Evolutionary conservation across 768 basidiomycete genomes (phyloP), one percentile per base, ranked within the genome.

Genomic region (Pholiota molesta): DNA sequence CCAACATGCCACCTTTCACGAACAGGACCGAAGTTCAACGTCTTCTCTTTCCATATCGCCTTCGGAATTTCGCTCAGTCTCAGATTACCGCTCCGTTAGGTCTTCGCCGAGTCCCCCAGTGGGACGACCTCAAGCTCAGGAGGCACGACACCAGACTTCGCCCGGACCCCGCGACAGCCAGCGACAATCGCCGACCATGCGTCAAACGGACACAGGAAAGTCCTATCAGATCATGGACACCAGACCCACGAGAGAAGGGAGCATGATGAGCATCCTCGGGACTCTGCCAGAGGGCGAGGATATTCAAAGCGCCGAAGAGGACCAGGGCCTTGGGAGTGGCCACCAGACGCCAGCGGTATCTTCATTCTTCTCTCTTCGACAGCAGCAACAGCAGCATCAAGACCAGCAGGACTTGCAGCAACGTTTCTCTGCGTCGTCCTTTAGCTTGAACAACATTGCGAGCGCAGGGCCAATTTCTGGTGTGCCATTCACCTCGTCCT

Each of bases 61-160:
- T 10, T 81, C 86, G 47, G 90, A 90, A 49, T 49, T 49, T 49
- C 47, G 47, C 47, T 49, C 47, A 8, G 23, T 49, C 17, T 55
- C 40, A 35, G 55, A 56, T 62, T 86, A 81, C 71, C 86, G 84
- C 62, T 90, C 89, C 14, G 77, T 86, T 51, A 83, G 81, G 70
- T 89, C 88, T 26, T 91, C 91, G 33, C 91, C 91, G 40, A 87
- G 87, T 69, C 89, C 86, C 31, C 75, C 85, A 8, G 47, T 49
- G 14, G 47, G 47, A 11, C 77, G 73, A 59, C 75, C 75, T 52
- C 78, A 72, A 54, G 63, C 59, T 59, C 76, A 77, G 52, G 71
- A 75, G 64, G 63, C 70, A 52, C 75, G 69, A 63, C 67, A 77
- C 59, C 81, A 77, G 63, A 67, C 73, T 40, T 79, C 78, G 4